Evolutionary conservation across 371 early-diverging fungal genomes (phyloP).

Genomic region (Apophysomyces sp.): DNA sequence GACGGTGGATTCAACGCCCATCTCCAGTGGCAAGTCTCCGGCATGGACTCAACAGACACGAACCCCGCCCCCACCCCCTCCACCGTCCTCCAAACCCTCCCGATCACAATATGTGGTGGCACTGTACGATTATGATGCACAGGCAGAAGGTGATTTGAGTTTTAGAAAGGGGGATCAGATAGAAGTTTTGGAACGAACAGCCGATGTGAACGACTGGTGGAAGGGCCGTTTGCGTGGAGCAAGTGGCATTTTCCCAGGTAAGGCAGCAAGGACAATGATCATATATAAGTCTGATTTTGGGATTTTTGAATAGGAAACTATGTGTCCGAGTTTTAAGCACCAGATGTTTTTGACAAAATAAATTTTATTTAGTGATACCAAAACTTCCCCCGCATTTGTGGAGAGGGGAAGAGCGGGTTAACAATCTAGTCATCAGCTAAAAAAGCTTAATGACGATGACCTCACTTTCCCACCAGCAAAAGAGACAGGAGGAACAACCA

Average conservation of each 20-base stretch:
- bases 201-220: slow-evolving; percentile 75
- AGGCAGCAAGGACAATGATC: background rate
- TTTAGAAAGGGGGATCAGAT: slow-evolving; percentile 70
- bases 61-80: background rate
- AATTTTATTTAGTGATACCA: no score
- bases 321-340: slow-evolving; percentile 16
- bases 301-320: slow-evolving; percentile 25
- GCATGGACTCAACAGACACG: slow-evolving; percentile 1
- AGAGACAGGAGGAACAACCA: no score
- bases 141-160: slow-evolving; percentile 67
- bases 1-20: slow-evolving; percentile 16
- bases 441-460: no score
- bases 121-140: slow-evolving; percentile 72
- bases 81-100: slow-evolving; percentile 5
- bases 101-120: slow-evolving; percentile 46
- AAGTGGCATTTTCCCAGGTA: slow-evolving; percentile 75
- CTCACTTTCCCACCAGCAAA: no score
- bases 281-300: background rate
- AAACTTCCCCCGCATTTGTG: no score
- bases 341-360: no score
- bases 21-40: slow-evolving; percentile 4
- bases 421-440: no score
- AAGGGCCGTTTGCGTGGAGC: slow-evolving; percentile 62
- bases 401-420: no score
- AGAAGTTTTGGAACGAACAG: slow-evolving; percentile 62